phyloP scores from a whole-genome alignment of 495 filamentous ascomycete species.

The Cetradonia linearis region DNA sequence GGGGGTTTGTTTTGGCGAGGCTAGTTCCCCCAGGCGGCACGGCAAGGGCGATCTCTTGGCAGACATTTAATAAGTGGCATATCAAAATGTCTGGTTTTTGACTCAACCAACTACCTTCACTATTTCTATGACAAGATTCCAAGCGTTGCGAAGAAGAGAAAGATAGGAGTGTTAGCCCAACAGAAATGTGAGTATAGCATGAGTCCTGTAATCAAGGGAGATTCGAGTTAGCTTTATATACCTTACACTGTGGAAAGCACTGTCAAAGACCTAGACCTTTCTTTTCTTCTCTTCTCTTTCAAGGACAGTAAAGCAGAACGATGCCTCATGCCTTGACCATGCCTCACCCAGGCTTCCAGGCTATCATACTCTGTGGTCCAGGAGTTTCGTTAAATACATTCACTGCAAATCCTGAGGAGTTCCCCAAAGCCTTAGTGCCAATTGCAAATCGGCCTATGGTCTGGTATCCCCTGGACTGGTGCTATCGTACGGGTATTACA shows the following conservation, averaged over 20 bases:
- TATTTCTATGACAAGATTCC: too few relatives aligned
- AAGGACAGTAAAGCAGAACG: background rate
- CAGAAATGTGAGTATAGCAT: background rate
- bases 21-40: background rate
- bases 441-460: slow-evolving; percentile 95
- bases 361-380: slow-evolving; percentile 84
- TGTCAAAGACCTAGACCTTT: background rate
- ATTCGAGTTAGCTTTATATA: too few relatives aligned
- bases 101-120: too few relatives aligned
- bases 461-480: slow-evolving; percentile 88
- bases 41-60: background rate
- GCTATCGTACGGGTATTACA: slow-evolving; percentile 73
- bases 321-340: slow-evolving; percentile 65
- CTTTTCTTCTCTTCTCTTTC: too few relatives aligned
- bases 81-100: background rate
- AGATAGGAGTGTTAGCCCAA: background rate
- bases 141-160: background rate
- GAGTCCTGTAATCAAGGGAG: background rate
- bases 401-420: slow-evolving; percentile 77
- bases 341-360: slow-evolving; percentile 75
- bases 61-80: background rate
- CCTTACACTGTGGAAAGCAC: too few relatives aligned
- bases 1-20: slow-evolving; percentile 17
- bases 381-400: slow-evolving; percentile 87
- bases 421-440: slow-evolving; percentile 81